Base-by-base conservation (phyloP, 768 basidiomycete genomes). In the Boletus rubroflammeus region DNA sequence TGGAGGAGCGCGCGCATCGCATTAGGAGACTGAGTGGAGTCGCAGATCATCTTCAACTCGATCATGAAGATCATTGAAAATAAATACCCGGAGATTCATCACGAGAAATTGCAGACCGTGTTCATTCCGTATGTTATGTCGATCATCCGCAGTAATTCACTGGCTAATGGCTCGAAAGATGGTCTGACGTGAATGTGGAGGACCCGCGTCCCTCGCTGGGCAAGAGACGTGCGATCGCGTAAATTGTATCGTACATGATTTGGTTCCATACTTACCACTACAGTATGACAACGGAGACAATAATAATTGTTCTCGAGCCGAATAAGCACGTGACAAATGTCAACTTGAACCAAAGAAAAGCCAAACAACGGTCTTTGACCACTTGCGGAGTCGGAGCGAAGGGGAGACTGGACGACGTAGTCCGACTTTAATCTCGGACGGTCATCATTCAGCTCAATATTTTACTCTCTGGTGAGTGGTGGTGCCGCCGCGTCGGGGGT, bases 121-220 rank as follows among this genome's bases (percentile, higher is more conserved):
- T 88, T 91, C 67, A 72, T 80, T 6, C 75, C 73, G 83, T 93
- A 72, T 63, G 86, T 80, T 90, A 72, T 63, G 85, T 80, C 43
- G 31, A 28, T 42, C 21, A 19, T 54, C 43, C 11, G 39, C 15
- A 2, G 17, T n/a, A 5, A 23, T 11, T 28, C 48, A 8, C 34
- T 38, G 3, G 26, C 51, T 64, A 11, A 66, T 29, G 46, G 7
- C 5, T 19, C 13, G 23, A n/a, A 43, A 70, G 69, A 19, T 71
- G 69, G 65, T 10, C 29, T 1, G 57, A 71, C n/a, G 59, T 69
- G 35, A 38, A 58, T 17, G 52, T 46, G 25, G 47, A 59, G 15
- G 41, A 71, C 47, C 64, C 67, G 8, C 57, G 59, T 21, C 21
- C 53, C 13, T 62, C 67, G 29, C 54, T 67, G 40, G 54, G 21